Evolutionary conservation across 768 basidiomycete species (phyloP).

Genomic region (Mycena galericulata): DNA sequence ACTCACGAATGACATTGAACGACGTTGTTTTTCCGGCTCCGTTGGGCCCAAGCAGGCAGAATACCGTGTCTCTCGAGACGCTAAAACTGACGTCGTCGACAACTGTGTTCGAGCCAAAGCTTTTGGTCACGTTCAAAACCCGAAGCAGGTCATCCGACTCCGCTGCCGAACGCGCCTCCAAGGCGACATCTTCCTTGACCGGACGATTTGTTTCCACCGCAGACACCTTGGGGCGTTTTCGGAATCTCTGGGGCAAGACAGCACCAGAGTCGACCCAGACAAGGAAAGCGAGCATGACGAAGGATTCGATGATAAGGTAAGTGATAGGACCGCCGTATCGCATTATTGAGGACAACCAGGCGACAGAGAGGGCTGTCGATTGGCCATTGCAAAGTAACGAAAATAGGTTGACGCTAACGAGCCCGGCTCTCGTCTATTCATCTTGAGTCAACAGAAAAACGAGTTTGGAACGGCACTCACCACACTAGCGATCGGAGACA

Average conservation of each 20-base stretch:
- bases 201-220: slow-evolving; percentile 24
- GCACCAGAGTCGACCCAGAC: slow-evolving; percentile 82
- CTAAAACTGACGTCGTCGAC: slow-evolving; percentile 83
- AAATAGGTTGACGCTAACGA: slow-evolving; percentile 86
- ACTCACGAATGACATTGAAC: slow-evolving; percentile 83
- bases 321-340: slow-evolving; percentile 81
- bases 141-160: slow-evolving; percentile 68
- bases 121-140: slow-evolving; percentile 72
- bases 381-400: slow-evolving; percentile 74
- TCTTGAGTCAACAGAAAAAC: slow-evolving; percentile 1
- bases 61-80: slow-evolving; percentile 69
- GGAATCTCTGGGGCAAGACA: slow-evolving; percentile 54
- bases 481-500: slow-evolving; percentile 76
- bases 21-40: slow-evolving; percentile 89
- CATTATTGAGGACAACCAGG: slow-evolving; percentile 64
- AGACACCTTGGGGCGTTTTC: slow-evolving; percentile 29
- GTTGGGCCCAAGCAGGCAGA: slow-evolving; percentile 84
- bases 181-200: slow-evolving; percentile 63
- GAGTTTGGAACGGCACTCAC: slow-evolving; percentile 53
- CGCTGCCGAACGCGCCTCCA: slow-evolving; percentile 62
- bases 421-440: slow-evolving; percentile 68
- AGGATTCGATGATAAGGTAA: slow-evolving; percentile 73
- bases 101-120: slow-evolving; percentile 66
- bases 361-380: slow-evolving; percentile 54
- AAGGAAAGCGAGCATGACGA: slow-evolving; percentile 71